These are phyloP conservation scores for Gyromitra esculenta DNA, from an alignment of 2,329 filamentous ascomycete species.

Conservation along the genomic window DNA sequence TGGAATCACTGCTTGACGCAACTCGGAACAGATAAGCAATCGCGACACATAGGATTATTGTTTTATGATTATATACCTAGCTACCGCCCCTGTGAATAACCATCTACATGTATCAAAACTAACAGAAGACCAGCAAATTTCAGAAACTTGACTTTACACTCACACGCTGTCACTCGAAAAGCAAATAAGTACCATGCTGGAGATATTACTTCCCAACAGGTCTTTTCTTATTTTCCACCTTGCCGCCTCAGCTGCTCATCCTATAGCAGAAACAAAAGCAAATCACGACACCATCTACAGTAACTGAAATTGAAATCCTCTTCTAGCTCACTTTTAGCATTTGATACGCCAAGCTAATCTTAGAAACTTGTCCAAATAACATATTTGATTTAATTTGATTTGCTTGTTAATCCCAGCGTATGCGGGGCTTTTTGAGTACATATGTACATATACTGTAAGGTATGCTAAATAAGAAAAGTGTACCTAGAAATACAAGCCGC, in stretches of 20 bases:
- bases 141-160: not conserved
- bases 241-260: not conserved
- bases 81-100: not conserved
- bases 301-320: no score
- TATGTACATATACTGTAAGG: no score
- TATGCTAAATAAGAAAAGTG: no score
- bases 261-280: no score
- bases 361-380: no score
- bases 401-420: no score
- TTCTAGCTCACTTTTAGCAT: no score
- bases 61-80: not conserved
- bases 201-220: not conserved
- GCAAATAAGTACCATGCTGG: not conserved
- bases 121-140: not conserved
- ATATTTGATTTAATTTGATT: no score
- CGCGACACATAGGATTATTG: not conserved
- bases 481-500: no score
- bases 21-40: not conserved
- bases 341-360: no score
- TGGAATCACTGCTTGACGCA: not conserved
- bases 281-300: no score
- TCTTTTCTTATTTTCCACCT: not conserved
- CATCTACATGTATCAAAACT: not conserved
- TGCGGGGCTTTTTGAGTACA: no score
- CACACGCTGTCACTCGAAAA: slow-evolving; percentile 5